phyloP scores from a whole-genome alignment of 2,329 filamentous ascomycete species.

The Thelonectria discophora region DNA sequence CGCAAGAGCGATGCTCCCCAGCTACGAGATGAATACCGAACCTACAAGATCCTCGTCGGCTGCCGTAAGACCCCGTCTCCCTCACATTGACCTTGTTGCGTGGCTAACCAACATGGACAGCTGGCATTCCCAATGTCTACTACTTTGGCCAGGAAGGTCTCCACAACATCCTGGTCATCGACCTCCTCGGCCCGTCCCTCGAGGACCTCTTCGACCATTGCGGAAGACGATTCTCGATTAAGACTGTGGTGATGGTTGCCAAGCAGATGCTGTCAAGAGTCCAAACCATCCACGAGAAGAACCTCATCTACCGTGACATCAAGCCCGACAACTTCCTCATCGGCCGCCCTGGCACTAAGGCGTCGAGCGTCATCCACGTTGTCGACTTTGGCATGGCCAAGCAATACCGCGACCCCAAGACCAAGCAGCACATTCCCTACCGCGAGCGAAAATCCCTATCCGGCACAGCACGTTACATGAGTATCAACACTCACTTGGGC shows the following conservation, averaged over 20 bases:
- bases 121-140: constrained; percentile 98
- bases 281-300: constrained; percentile 96
- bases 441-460: constrained; percentile 96
- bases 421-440: constrained; percentile 98
- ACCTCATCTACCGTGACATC: constrained; percentile 98
- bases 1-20: constrained; percentile 98
- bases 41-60: constrained; percentile 98
- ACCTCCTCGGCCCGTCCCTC: constrained; percentile 91
- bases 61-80: constrained; percentile 76
- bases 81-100: constrained; percentile 43
- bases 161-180: constrained; percentile 98
- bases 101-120: constrained; percentile 57
- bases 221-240: constrained; percentile 92
- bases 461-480: constrained; percentile 98
- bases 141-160: constrained; percentile 99
- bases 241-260: constrained; percentile 98
- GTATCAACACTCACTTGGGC: constrained; percentile 98
- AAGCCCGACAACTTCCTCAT: constrained; percentile 99
- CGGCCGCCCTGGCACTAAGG: constrained; percentile 88
- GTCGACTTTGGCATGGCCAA: constrained; percentile 99
- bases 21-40: constrained; percentile 96
- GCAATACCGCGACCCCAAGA: constrained; percentile 98
- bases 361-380: constrained; percentile 97
- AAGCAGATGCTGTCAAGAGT: constrained; percentile 99
- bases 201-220: constrained; percentile 98